Evolutionary conservation across 2,329 filamentous ascomycete genomes (phyloP), one percentile per base, ranked within the genome.

Genomic region (Penicillium fuscoglaucum): DNA sequence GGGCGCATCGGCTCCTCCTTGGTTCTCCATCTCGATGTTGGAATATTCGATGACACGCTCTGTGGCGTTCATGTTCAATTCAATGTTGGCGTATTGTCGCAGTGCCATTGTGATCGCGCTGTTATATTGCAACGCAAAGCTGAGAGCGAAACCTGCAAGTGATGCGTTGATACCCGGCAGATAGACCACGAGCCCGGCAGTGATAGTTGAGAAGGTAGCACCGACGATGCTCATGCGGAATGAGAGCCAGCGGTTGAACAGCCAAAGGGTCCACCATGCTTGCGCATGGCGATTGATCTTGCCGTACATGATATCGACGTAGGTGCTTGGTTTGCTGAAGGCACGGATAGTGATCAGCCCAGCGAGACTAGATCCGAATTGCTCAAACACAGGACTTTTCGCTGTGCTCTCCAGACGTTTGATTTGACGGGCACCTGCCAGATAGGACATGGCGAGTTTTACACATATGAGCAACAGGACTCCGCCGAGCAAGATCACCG

Each of bases 301-400:
- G 48, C 73, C 71, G 70, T 88, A 87, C 87, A 93, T 92, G 55
- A 85, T 82, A 12, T 86, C 80, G 46, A 90, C 78, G 63, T 91
- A 93, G 1, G 82, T 80, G 21, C 85, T 79, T 0, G 80, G 78
- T 76, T 90, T 91, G 62, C 86, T 85, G 64, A 90, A 93, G 0
- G 88, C 88, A 13, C 90, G 85, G 52, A 95, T 90, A 0, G 90
- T 93, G 1, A 85, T 80, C 19, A 95, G 84, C 6, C 90, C 90
- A 0, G 84, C 83, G 10, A 93, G 81, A 0, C 88, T 85, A 1
- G 88, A 86, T 12, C 87, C 87, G 66, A 93, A 93, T 61, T 90
- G 86, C 71, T 93, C 90, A 66, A 91, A 93, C 1, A 93, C 86
- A 0, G 90, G 90, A 0, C 87, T 90, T 73, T 91, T 93, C 55